Evolutionary conservation across 305 asterid genomes (phyloP).

Genomic region (Withania somnifera): DNA sequence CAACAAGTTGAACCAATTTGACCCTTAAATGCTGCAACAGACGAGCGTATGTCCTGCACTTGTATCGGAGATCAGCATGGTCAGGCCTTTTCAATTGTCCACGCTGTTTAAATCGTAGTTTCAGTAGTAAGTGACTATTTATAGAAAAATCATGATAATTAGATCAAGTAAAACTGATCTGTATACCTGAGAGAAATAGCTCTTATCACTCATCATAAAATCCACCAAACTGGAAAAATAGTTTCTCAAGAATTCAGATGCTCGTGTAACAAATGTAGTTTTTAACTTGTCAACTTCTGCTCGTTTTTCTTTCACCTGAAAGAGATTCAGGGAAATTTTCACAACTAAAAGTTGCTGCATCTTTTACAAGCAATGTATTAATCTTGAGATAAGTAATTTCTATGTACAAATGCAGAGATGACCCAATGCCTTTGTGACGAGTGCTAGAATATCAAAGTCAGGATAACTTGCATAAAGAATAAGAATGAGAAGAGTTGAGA

Average conservation of each 20-base stretch:
- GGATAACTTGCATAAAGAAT: neutral
- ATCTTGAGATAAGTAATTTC: neutral
- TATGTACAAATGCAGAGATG: neutral
- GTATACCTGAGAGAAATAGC: conserved; percentile 90
- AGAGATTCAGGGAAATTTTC: conserved; percentile 8
- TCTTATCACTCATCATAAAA: conserved; percentile 96
- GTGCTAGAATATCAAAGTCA: neutral
- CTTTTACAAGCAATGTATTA: neutral
- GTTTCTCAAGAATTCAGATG: conserved; percentile 83
- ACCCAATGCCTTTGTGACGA: neutral
- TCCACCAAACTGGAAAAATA: conserved; percentile 96
- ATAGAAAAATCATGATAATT: conserved; percentile 1
- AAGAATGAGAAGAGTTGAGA: too few species aligned
- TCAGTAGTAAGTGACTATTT: conserved; percentile 5
- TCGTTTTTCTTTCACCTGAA: conserved; percentile 87
- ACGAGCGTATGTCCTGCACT: conserved; percentile 98
- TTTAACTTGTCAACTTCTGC: conserved; percentile 86
- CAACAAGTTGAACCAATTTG: neutral
- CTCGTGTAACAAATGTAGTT: conserved; percentile 74
- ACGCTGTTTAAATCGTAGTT: conserved; percentile 46
- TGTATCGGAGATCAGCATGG: conserved; percentile 94
- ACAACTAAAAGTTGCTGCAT: neutral
- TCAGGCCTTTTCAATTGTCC: conserved; percentile 98
- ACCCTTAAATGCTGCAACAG: conserved; percentile 97
- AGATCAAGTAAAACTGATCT: conserved; percentile 2